A percentile compares a stretch with the other conserved stretches of the same genome.
Conservation (phyloP, 805 yeast species). For the Wickerhamomyces xylosicus region DNA sequence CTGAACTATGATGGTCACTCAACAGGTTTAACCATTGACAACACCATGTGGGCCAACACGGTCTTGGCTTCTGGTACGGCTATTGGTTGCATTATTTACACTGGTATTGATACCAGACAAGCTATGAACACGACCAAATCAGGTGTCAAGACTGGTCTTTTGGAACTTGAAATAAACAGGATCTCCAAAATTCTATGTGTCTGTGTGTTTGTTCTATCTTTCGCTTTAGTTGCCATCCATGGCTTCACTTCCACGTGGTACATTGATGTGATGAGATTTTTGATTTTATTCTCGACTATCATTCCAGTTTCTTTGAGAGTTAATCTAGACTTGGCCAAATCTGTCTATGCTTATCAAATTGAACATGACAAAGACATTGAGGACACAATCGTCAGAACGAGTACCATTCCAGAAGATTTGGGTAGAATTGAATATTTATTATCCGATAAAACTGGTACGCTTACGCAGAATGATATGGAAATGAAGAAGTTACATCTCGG, state of each 20-base stretch:
- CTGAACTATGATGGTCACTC: slow-evolving; percentile 47
- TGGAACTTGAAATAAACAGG: slow-evolving; percentile 84
- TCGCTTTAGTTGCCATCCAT: slow-evolving; percentile 68
- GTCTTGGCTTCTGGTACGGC: slow-evolving; percentile 92
- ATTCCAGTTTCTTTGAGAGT: slow-evolving; percentile 95
- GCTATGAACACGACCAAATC: slow-evolving; percentile 85
- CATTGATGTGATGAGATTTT: slow-evolving; percentile 79
- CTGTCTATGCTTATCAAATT: slow-evolving; percentile 92
- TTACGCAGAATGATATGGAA: slow-evolving; percentile 98
- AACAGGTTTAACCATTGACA: slow-evolving; percentile 70
- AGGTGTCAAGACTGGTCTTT: slow-evolving; percentile 79
- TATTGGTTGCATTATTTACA: slow-evolving; percentile 78
- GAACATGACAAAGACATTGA: slow-evolving; percentile 78
- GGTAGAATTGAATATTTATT: slow-evolving; percentile 91
- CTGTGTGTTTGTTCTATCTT: slow-evolving; percentile 71
- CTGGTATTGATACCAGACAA: slow-evolving; percentile 91
- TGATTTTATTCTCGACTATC: slow-evolving; percentile 87
- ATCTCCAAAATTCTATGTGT: slow-evolving; percentile 82
- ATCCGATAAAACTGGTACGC: slow-evolving; percentile 93
- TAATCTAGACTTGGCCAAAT: slow-evolving; percentile 87
- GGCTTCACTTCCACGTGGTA: slow-evolving; percentile 79
- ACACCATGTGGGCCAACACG: slow-evolving; percentile 97
- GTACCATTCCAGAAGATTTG: slow-evolving; percentile 95
- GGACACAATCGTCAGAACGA: slow-evolving; percentile 88
- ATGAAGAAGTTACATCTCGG: slow-evolving; percentile 89